Evolutionary conservation across 2,329 filamentous ascomycete genomes (phyloP).

Genomic region (Colletotrichum sp.): DNA sequence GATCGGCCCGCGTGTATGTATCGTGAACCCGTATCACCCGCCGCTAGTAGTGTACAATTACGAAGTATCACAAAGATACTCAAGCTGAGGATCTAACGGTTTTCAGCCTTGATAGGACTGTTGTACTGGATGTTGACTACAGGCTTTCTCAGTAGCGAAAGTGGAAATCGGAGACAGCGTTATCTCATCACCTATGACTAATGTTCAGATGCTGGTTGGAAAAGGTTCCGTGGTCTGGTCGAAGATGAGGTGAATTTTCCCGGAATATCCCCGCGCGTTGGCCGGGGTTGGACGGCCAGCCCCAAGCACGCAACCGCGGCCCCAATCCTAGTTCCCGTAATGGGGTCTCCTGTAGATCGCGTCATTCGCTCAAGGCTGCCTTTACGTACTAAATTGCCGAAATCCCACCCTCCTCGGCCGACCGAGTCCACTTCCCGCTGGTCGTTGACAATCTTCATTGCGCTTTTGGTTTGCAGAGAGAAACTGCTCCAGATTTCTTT

Average conservation of each 20-base stretch:
- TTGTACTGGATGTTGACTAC: background rate
- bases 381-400: background rate
- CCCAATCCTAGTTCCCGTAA: background rate
- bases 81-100: background rate
- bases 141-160: background rate
- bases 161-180: background rate
- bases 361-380: background rate
- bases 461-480: background rate
- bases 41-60: background rate
- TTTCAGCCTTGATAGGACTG: background rate
- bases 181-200: background rate
- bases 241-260: background rate
- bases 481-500: fast-evolving
- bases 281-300: background rate
- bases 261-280: background rate
- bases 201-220: background rate
- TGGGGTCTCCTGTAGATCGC: background rate
- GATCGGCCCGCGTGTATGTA: background rate
- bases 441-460: background rate
- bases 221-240: background rate
- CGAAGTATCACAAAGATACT: background rate
- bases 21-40: background rate
- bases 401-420: background rate
- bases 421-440: background rate
- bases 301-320: background rate